Evolutionary conservation across 768 basidiomycete species (phyloP).

Genomic region (Pulveroboletus sp.): DNA sequence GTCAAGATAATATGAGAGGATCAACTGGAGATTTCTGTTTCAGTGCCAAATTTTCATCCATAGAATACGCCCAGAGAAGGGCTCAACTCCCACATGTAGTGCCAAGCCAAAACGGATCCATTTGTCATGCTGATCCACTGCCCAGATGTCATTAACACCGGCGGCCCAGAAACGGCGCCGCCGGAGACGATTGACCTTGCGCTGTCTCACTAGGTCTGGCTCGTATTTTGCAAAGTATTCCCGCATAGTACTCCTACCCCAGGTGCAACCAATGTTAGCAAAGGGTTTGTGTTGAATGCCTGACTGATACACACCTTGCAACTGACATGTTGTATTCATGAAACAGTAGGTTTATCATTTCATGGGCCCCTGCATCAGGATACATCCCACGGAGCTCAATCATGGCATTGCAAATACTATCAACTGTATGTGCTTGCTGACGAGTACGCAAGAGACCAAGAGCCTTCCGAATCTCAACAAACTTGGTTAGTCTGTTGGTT

Average conservation of each 20-base stretch:
- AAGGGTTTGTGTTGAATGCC: too few relatives aligned
- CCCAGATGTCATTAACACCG: background rate
- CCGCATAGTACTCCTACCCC: background rate
- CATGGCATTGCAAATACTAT: background rate
- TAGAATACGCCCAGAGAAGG: background rate
- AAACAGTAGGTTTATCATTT: background rate
- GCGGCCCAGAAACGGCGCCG: background rate
- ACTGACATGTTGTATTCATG: background rate
- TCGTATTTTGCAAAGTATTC: background rate
- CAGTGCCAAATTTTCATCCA: constrained; percentile 6
- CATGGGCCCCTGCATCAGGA: background rate
- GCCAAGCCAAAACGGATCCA: background rate
- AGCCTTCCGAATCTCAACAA: background rate
- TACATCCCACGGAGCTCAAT: background rate
- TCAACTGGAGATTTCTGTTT: constrained; percentile 1
- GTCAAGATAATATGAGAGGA: background rate
- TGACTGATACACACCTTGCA: too few relatives aligned
- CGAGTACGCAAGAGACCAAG: background rate
- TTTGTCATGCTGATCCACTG: constrained; percentile 1
- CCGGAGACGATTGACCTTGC: background rate
- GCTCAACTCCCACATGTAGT: background rate
- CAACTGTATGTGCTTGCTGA: background rate
- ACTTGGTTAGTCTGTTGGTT: background rate
- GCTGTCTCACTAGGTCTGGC: background rate
- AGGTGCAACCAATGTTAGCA: too few relatives aligned